Evolutionary conservation across 495 filamentous ascomycete genomes (phyloP).

Genomic region (Bombardia bombarda): DNA sequence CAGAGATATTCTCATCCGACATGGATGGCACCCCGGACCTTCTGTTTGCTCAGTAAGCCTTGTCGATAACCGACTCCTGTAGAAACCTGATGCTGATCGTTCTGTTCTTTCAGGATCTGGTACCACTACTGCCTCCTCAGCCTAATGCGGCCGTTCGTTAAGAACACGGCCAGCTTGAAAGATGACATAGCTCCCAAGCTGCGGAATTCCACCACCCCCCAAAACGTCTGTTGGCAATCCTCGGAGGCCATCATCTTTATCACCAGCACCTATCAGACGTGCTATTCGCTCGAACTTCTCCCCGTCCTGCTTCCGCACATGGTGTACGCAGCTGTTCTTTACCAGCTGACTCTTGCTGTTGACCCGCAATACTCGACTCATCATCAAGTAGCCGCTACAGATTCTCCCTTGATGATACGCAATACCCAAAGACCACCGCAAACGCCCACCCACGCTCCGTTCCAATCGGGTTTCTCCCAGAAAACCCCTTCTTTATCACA

Average conservation of each 20-base stretch:
- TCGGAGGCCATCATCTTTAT: constrained; percentile 21
- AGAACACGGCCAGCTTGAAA: constrained; percentile 9
- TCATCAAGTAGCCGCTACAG: not conserved
- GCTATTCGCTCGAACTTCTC: constrained; percentile 9
- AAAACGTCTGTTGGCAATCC: constrained; percentile 11
- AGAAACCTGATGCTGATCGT: not conserved
- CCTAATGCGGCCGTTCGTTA: constrained; percentile 18
- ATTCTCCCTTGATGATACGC: constrained; percentile 3
- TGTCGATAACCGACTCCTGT: not conserved
- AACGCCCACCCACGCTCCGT: not conserved
- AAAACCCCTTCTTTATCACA: too few species aligned
- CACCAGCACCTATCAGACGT: constrained; percentile 18
- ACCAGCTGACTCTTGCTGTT: constrained; percentile 11
- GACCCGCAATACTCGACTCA: not conserved
- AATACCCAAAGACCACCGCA: too few species aligned
- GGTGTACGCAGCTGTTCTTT: constrained; percentile 16
- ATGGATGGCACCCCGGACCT: constrained; percentile 7
- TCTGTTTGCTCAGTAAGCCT: constrained; percentile 18
- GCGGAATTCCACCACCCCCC: constrained; percentile 6
- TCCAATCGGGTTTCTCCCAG: too few species aligned
- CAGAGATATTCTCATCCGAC: not conserved
- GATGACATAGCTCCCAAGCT: constrained; percentile 8
- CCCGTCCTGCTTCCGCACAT: constrained; percentile 17
- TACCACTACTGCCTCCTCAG: constrained; percentile 21
- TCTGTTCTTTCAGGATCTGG: constrained; percentile 18